Base-by-base conservation (phyloP, 164 flowering plant genomes). In the Taxillus chinensis region DNA sequence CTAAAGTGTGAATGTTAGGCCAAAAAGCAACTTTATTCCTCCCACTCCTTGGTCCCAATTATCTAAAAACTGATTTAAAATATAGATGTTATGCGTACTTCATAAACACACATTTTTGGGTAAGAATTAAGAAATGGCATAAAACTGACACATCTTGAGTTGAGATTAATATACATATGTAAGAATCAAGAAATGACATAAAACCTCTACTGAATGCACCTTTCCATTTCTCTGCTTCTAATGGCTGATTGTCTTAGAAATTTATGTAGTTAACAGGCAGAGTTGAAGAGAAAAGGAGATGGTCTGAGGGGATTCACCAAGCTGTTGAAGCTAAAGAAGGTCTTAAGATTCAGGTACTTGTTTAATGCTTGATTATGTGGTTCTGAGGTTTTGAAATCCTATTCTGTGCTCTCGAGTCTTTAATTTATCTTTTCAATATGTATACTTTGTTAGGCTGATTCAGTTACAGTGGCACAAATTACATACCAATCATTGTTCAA, bases 271-370 rank as follows among this genome's bases (percentile, higher is more conserved):
- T 92, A 74, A 92, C 98, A 5, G 98, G 97, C 40, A 88, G 99
- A 80, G 92, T 90, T 58, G 97, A 93, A 78, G 99, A 93, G 75
- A 90, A 86, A 73, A 78, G 92, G 69, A 86, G 99, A 74, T 93
- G 99, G 99, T 85, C 96, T 59, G 97, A 89, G 40, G 97, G 99
- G 12, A 86, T 93, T 73, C 99, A 93, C 67, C 96, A 93, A 76
- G 92, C 99, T 64, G 95, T 93, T 14, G 99, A 93, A 80, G 99
- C 97, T 59, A 93, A 93, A 78, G 99, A 93, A 75, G 96, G 96
- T 59, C 53, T 93, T 41, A 77, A 86, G 70, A 89, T 93, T 71
- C 84, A 90, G 97, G 98, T 93, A 70, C 37, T 6, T 61, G 27
- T 51, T 69, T 57, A 17, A 51, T 54, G 58, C 60, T 55, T 51